Base-by-base conservation (phyloP, 129 eudicot species). In the Gnaphalium uliginosum region DNA sequence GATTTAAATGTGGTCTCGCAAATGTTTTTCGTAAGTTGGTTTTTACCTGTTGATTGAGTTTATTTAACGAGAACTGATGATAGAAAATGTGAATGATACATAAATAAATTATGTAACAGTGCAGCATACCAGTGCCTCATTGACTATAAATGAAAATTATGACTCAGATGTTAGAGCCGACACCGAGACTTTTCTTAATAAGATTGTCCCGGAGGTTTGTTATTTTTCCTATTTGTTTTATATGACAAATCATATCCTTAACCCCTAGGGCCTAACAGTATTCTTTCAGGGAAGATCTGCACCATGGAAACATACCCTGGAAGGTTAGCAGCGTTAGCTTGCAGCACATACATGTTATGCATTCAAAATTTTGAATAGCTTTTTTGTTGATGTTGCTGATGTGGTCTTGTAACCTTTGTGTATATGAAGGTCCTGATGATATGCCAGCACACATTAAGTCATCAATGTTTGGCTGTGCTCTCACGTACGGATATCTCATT, bases 361-460 rank as follows among this genome's bases (percentile, higher is more conserved):
- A 33, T 46, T 24, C 37, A 54, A 67, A 41, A 41, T 5, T 1
- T 5, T 35, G 6, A 46, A 56, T 46, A 21, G 50, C 32, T 29
- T 63, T n/a, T 11, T 13, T 17, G 71, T 70, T 51, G 63, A 8
- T 69, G 21, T 8, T 25, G 24, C 29, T 69, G 69, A 56, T 37
- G 43, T 71, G 46, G 74, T 72, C 60, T 48, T 64, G 27, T 71
- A 66, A 72, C 66, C 50, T n/a, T 72, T 65, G 24, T 76, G 6
- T 71, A 19, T 15, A 70, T 87, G 83, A 89, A 90, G 98, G 99
- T 78, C 93, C 96, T 64, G 99, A 94, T 84, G 99, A 94, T 78
- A 94, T 94, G 99, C 99, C 99, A 15, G 97, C 99, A 53, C 97
- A 94, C 76, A 87, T 94, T 78, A 94, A 94, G 81, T 90, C 99